Evolutionary conservation across 2,329 filamentous ascomycete species (phyloP), one percentile per base, ranked within the genome.

Genomic region (Aspergillus uvarum): DNA sequence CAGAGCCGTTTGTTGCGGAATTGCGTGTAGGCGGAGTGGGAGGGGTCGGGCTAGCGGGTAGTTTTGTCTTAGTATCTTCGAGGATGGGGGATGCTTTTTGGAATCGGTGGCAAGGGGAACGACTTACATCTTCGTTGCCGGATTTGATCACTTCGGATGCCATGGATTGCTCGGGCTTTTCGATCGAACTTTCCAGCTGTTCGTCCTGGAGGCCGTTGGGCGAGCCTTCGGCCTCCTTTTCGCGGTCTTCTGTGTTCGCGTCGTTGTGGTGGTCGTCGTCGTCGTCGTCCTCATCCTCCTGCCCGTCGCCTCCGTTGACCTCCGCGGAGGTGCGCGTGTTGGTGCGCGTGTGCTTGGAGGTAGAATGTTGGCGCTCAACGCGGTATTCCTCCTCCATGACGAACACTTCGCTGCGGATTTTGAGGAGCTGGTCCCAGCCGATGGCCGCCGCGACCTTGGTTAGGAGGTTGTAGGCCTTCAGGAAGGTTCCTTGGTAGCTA

Each of bases 351-450:
- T 60, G 56, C 58, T 64, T 68, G 58, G 67, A 49, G 38, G 67
- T 51, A 32, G 68, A 68, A 55, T 79, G 70, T 49, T 80, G 73
- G 21, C 76, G 74, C 78, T 98, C 95, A 59, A 89, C 90, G 52
- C 95, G 87, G 74, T 99, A 99, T 76, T 99, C 95, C 72, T 99
- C 95, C 75, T 99, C 95, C 95, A 99, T 99, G 52, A 99, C 95
- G 69, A 99, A 99, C 1, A 99, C 95, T 64, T 94, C 93, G 79
- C 94, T 98, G 67, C 95, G 86, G 70, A 96, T 96, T 76, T 92
- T 96, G 54, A 99, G 81, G 22, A 99, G 83, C 72, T 97, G 92
- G 69, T 99, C 95, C 95, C 95, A 99, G 44, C 95, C 95, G 68
- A 99, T 97, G 77, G 95, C 94, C 62, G 92, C 89, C 0, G 94